Evolutionary conservation across 164 flowering plant species (phyloP).

Genomic region (Macadamia tetraphylla): DNA sequence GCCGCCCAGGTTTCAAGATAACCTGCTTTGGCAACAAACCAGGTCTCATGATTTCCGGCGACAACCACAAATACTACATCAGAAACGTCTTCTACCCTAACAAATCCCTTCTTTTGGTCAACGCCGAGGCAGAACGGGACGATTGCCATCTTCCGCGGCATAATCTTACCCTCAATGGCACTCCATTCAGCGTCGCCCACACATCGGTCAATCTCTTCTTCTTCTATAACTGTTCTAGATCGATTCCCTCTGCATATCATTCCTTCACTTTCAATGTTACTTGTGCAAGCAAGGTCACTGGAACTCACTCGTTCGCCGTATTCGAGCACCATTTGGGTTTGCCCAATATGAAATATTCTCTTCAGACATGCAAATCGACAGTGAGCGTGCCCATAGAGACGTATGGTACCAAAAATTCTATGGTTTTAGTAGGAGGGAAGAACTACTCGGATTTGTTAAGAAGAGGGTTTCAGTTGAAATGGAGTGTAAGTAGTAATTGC

Average conservation of each 20-base stretch:
- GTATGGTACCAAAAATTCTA: too few species aligned
- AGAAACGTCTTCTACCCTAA: conserved; percentile 1
- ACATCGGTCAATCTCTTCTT: not conserved
- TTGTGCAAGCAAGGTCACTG: not conserved
- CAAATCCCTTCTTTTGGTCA: not conserved
- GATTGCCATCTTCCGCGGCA: conserved; percentile 1
- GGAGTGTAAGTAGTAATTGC: too few species aligned
- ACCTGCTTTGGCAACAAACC: conserved; percentile 6
- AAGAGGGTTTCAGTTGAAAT: too few species aligned
- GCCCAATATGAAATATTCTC: not conserved
- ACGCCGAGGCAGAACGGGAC: not conserved
- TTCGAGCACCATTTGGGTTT: not conserved
- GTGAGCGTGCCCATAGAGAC: not conserved
- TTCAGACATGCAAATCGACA: not conserved
- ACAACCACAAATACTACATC: conserved; percentile 5
- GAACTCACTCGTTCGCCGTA: not conserved
- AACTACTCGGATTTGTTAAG: too few species aligned
- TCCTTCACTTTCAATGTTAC: not conserved
- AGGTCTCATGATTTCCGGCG: not conserved
- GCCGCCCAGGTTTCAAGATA: conserved; percentile 12
- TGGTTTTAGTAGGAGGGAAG: too few species aligned
- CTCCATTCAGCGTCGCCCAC: not conserved
- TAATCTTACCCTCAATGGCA: not conserved
- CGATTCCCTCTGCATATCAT: not conserved
- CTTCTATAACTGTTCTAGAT: not conserved